phyloP scores from a whole-genome alignment of 768 basidiomycete genomes.

The Boletellus emodensis region DNA sequence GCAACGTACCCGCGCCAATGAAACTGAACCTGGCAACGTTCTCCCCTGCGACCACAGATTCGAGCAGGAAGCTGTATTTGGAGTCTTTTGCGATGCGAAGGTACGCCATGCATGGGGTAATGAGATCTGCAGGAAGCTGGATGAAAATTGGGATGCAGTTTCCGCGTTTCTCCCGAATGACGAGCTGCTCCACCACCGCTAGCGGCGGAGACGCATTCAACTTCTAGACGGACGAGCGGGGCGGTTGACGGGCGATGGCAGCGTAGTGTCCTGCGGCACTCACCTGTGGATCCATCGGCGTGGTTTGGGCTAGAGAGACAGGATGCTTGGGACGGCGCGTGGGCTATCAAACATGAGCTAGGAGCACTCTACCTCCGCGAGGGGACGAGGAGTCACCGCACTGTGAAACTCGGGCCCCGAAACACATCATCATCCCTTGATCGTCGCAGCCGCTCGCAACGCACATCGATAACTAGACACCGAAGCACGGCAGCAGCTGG shows the following conservation, averaged over 20 bases:
- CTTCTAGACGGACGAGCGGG: slow-evolving; percentile 54
- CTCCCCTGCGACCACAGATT: slow-evolving; percentile 89
- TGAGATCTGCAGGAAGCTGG: slow-evolving; percentile 89
- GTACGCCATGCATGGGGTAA: slow-evolving; percentile 97
- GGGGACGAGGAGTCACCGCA: neutral
- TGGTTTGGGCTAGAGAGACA: neutral
- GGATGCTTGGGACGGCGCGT: neutral
- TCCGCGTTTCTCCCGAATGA: slow-evolving; percentile 76
- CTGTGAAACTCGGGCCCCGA: too few species aligned
- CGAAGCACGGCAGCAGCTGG: neutral
- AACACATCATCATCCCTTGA: neutral
- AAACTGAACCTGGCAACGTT: slow-evolving; percentile 92
- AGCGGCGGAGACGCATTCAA: slow-evolving; percentile 69
- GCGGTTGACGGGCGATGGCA: slow-evolving; percentile 45
- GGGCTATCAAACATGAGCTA: neutral
- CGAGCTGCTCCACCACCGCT: slow-evolving; percentile 69
- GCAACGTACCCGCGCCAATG: slow-evolving; percentile 81
- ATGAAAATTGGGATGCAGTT: slow-evolving; percentile 93
- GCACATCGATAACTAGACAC: neutral
- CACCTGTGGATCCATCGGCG: slow-evolving; percentile 51
- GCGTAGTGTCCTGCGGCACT: slow-evolving; percentile 5
- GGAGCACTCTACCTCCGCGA: slow-evolving; percentile 7
- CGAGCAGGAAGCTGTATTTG: slow-evolving; percentile 91
- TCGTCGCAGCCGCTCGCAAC: neutral
- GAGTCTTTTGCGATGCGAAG: slow-evolving; percentile 89